phyloP scores from a whole-genome alignment of 495 filamentous ascomycete species.

The Daldinia decipiens region DNA sequence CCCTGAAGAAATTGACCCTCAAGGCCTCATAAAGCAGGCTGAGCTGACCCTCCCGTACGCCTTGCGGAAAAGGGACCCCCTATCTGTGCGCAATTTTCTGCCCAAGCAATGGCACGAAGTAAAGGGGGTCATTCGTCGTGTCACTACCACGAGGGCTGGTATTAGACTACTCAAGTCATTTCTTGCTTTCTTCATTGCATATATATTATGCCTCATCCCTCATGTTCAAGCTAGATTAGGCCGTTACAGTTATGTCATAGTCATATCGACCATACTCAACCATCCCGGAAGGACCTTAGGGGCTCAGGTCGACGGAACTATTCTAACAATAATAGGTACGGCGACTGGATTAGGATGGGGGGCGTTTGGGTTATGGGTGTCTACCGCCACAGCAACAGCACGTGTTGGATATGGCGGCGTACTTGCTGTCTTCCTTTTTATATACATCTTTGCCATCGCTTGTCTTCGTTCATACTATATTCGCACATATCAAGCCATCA shows the following conservation, averaged over 20 bases:
- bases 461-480: slow-evolving; percentile 64
- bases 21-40: slow-evolving; percentile 51
- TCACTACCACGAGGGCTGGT: slow-evolving; percentile 57
- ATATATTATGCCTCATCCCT: slow-evolving; percentile 64
- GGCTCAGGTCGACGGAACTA: slow-evolving; percentile 64
- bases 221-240: slow-evolving; percentile 57
- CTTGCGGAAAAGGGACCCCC: slow-evolving; percentile 53
- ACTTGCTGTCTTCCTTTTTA: slow-evolving; percentile 61
- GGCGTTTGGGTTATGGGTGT: slow-evolving; percentile 62
- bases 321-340: slow-evolving; percentile 63
- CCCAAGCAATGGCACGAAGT: slow-evolving; percentile 57
- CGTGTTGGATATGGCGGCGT: slow-evolving; percentile 63
- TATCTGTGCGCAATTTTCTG: slow-evolving; percentile 58
- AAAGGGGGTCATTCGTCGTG: slow-evolving; percentile 46
- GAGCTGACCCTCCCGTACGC: slow-evolving; percentile 52
- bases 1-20: slow-evolving; percentile 52
- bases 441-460: slow-evolving; percentile 61
- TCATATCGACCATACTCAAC: slow-evolving; percentile 62
- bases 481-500: slow-evolving; percentile 63
- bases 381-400: slow-evolving; percentile 56
- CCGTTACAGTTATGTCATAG: slow-evolving; percentile 63
- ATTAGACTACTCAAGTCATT: slow-evolving; percentile 63
- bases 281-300: slow-evolving; percentile 65
- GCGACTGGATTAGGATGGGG: slow-evolving; percentile 67
- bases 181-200: slow-evolving; percentile 63